Base-by-base conservation (phyloP, 768 basidiomycete genomes). In the Tulasnella calospora region DNA sequence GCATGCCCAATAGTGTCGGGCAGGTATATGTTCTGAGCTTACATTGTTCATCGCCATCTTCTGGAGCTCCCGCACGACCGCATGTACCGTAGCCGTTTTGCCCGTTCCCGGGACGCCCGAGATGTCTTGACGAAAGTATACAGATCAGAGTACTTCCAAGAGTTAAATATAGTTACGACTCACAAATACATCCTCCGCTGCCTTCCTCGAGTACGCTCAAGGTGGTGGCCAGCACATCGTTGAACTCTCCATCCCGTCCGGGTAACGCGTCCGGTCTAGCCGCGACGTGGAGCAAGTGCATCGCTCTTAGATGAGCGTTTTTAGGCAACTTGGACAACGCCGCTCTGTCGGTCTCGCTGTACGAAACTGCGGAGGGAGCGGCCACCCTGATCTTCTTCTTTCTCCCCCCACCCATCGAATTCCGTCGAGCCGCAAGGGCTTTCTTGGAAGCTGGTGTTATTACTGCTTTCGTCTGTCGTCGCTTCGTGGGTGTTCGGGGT, bases 51-150 rank as follows among this genome's bases (percentile, higher is more conserved):
- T n/a, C n/a, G n/a, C n/a, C n/a, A n/a, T n/a, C n/a, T n/a, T n/a
- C n/a, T n/a, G n/a, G n/a, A n/a, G n/a, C n/a, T n/a, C n/a, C n/a
- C n/a, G n/a, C n/a, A n/a, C n/a, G n/a, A n/a, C n/a, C n/a, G n/a
- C n/a, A n/a, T n/a, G n/a, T n/a, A n/a, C n/a, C n/a, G n/a, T n/a
- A n/a, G 98, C 98, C 0, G 98, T 99, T 85, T 99, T 99, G 12
- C 98, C 97, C 2, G 97, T 99, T 9, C 98, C 97, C 27, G 97
- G 98, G 9, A 98, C 95, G 12, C 98, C 97, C 9, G 96, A 96
- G 71, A 99, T 98, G 84, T 99, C 96, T 98, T 76, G 36, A 12
- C 23, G 70, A 38, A 15, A 35, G 30, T 73, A 44, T 17, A 61
- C 38, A 78, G n/a, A n/a, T 36, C n/a, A 41, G 71, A 5, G 6